Base-by-base conservation (phyloP, 2,329 filamentous ascomycete species). In the Metarhizium robertsii region DNA sequence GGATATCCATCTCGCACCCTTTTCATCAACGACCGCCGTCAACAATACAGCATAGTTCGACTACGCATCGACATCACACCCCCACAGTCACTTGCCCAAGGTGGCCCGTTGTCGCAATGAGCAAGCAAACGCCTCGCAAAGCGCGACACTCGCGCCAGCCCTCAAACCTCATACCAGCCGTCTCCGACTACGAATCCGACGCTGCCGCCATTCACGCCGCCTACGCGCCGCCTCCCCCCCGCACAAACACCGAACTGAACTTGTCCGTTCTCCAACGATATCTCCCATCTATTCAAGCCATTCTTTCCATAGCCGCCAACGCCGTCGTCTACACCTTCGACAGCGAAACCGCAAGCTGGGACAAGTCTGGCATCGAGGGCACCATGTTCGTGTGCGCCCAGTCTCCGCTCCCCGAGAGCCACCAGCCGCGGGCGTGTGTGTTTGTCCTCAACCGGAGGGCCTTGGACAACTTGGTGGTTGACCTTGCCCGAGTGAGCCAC, bases 201-300 rank as follows among this genome's bases (percentile, higher is more conserved):
- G 79, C 77, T 20, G 76, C 75, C 68, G 73, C 64, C 62, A 72
- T 61, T 56, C 70, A 64, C 57, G 71, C 64, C 58, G 67, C 60
- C 55, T 73, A 67, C 58, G 73, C 65, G 61, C 74, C 69, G 40
- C 79, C 73, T 65, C 77, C 72, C 53, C 81, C 75, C 69, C 85
- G 88, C 61, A 86, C 86, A 59, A 94, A 92, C 70, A 88, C 87
- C 55, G 87, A 95, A 62, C 85, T 97, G 66, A 97, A 97, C 75
- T 79, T 95, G 61, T 79, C 83, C 51, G 92, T 96, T 43, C 79
- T 97, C 40, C 85, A 81, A 57, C 88, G 90, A 61, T 89, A 96
- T 73, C 82, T 90, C 57, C 88, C 90, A 36, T 79, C 82, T 56
- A 83, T 96, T 60, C 76, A 77, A 57, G 75, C 79, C 53, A 90